Evolutionary conservation across 2,329 filamentous ascomycete species (phyloP).

Genomic region (Fusarium zealandicum): DNA sequence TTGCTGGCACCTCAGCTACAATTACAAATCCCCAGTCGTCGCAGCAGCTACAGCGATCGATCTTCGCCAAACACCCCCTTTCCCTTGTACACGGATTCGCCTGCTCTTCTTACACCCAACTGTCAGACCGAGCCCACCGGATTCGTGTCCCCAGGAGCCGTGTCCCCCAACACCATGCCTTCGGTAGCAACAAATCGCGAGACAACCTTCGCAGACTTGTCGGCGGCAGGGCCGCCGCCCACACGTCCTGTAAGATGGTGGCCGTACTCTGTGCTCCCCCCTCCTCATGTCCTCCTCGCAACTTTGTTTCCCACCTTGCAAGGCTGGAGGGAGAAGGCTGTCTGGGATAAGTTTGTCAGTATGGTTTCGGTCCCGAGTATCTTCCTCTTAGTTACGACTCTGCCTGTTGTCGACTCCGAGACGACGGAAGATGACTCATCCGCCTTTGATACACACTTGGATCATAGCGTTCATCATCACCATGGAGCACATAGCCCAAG

Average conservation of each 20-base stretch:
- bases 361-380: slow-evolving; percentile 88
- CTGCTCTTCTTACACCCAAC: slow-evolving; percentile 53
- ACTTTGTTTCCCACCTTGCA: slow-evolving; percentile 89
- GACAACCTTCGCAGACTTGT: slow-evolving; percentile 57
- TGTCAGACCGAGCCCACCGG: slow-evolving; percentile 56
- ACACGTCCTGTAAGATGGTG: slow-evolving; percentile 72
- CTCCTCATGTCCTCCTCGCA: slow-evolving; percentile 72
- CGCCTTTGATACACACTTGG: slow-evolving; percentile 39
- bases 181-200: slow-evolving; percentile 48
- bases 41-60: slow-evolving; percentile 51
- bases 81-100: slow-evolving; percentile 70
- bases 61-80: slow-evolving; percentile 69
- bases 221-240: slow-evolving; percentile 47
- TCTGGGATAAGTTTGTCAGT: slow-evolving; percentile 85
- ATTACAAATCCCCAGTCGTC: slow-evolving; percentile 57
- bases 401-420: slow-evolving; percentile 86
- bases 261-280: slow-evolving; percentile 77
- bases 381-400: slow-evolving; percentile 84
- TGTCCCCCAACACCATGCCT: slow-evolving; percentile 56
- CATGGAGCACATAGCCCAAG: slow-evolving; percentile 29
- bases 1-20: slow-evolving; percentile 44
- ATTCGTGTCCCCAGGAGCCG: slow-evolving; percentile 54
- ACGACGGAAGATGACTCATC: slow-evolving; percentile 55
- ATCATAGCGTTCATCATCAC: slow-evolving; percentile 43
- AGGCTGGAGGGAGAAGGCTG: slow-evolving; percentile 80